Evolutionary conservation across 345 rosid species (phyloP).

Genomic region (Linum lewisii): DNA sequence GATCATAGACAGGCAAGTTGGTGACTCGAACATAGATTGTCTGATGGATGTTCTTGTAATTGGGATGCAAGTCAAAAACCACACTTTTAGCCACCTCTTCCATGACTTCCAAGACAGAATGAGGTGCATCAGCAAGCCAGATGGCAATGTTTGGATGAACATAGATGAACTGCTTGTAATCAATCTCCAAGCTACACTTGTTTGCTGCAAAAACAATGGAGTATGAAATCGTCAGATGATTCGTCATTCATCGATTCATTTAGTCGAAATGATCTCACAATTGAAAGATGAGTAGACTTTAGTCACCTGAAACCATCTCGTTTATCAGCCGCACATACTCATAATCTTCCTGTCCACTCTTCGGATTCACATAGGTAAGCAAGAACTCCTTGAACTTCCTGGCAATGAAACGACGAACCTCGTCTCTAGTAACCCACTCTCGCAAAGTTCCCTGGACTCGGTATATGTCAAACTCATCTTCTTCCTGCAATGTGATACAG

Average conservation of each 20-base stretch:
- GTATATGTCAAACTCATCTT: constrained; percentile 87
- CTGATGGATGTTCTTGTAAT: constrained; percentile 74
- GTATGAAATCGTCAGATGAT: neutral
- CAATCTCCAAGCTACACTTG: constrained; percentile 84
- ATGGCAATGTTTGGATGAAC: constrained; percentile 93
- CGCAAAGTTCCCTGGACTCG: constrained; percentile 82
- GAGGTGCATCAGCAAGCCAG: constrained; percentile 98
- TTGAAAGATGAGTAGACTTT: constrained; percentile 1
- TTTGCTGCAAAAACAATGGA: constrained; percentile 63
- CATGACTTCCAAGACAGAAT: constrained; percentile 94
- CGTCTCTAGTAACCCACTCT: constrained; percentile 98
- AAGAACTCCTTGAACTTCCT: constrained; percentile 84
- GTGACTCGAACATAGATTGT: constrained; percentile 81
- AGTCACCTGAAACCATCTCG: constrained; percentile 87
- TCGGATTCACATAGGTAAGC: constrained; percentile 64
- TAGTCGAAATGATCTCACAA: neutral
- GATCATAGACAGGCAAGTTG: constrained; percentile 89
- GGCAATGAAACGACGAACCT: constrained; percentile 85
- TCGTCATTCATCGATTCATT: no score
- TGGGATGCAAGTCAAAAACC: constrained; percentile 80
- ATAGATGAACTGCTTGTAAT: constrained; percentile 79
- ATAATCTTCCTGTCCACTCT: constrained; percentile 50
- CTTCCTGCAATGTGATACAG: constrained; percentile 48
- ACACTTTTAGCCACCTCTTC: constrained; percentile 75
- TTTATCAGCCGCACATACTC: constrained; percentile 79